These are phyloP conservation scores for Teunomyces kruisii DNA, from an alignment of 805 yeast species.

Conservation along the genomic window DNA sequence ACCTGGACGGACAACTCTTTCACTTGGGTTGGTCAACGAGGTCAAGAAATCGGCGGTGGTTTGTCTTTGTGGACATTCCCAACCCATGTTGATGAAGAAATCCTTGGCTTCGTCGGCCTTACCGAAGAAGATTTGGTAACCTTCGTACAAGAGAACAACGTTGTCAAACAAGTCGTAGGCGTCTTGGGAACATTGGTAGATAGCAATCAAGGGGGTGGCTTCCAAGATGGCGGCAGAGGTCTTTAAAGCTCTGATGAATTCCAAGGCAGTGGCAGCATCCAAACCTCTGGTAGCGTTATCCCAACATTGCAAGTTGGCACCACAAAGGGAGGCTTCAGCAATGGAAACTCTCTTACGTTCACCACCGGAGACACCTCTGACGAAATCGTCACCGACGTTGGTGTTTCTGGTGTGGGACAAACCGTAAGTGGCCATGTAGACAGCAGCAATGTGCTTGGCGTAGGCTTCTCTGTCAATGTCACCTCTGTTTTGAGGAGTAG, in stretches of 20 bases:
- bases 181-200: conserved; percentile 68
- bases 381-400: conserved; percentile 64
- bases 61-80: conserved; percentile 40
- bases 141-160: conserved; percentile 58
- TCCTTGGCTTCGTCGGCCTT: conserved; percentile 49
- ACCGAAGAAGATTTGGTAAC: conserved; percentile 63
- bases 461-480: conserved; percentile 31
- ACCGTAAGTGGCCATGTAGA: conserved; percentile 49
- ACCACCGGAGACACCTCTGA: conserved; percentile 73
- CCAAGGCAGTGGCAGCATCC: conserved; percentile 79
- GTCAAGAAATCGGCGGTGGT: conserved; percentile 37
- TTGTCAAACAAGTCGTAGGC: conserved; percentile 62
- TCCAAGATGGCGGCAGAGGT: conserved; percentile 53
- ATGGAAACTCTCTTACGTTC: conserved; percentile 71
- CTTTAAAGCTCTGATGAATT: conserved; percentile 64
- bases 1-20: conserved; percentile 36
- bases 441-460: conserved; percentile 46
- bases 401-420: conserved; percentile 60
- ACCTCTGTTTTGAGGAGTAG: conserved; percentile 61
- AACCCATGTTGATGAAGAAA: conserved; percentile 36
- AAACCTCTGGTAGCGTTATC: conserved; percentile 84
- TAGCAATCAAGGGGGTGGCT: conserved; percentile 61
- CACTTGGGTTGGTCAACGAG: conserved; percentile 31
- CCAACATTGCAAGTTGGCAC: conserved; percentile 61
- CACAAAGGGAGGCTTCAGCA: conserved; percentile 59